These are phyloP conservation scores for Epicoccum sorghinum DNA, from an alignment of 2,329 filamentous ascomycete genomes.

Conservation along the genomic window DNA sequence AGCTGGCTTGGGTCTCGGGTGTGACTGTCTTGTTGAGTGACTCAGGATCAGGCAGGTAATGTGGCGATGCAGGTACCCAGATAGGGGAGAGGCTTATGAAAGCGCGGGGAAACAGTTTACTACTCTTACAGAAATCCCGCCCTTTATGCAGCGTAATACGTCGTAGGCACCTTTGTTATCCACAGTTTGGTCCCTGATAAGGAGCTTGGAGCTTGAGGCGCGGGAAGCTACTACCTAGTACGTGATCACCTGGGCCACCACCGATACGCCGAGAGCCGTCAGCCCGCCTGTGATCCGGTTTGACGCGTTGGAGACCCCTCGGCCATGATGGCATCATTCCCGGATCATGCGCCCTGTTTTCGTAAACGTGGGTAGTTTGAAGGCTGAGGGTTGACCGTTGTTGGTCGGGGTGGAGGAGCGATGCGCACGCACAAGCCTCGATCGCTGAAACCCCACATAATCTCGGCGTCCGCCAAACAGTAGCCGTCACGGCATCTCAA, in stretches of 20 bases:
- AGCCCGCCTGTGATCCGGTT: slow-evolving; percentile 33
- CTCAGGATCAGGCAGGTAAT: slow-evolving; percentile 34
- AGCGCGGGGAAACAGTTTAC: slow-evolving; percentile 25
- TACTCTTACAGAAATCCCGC: slow-evolving; percentile 21
- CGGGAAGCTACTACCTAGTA: slow-evolving; percentile 24
- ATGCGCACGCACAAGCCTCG: slow-evolving; percentile 15
- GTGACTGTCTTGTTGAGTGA: slow-evolving; percentile 44
- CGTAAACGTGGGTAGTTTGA: slow-evolving; percentile 43
- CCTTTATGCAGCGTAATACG: slow-evolving; percentile 37
- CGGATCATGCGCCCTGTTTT: slow-evolving; percentile 40
- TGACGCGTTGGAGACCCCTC: slow-evolving; percentile 23
- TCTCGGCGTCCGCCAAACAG: slow-evolving; percentile 28
- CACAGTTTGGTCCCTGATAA: slow-evolving; percentile 32
- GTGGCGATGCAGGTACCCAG: slow-evolving; percentile 39
- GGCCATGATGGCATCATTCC: slow-evolving; percentile 40
- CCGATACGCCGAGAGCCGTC: slow-evolving; percentile 42
- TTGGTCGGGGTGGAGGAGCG: slow-evolving; percentile 9
- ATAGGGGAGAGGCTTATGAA: slow-evolving; percentile 23
- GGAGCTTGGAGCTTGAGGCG: slow-evolving; percentile 27
- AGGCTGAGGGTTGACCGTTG: slow-evolving; percentile 24
- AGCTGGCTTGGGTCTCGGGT: slow-evolving; percentile 41
- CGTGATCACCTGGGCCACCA: slow-evolving; percentile 27
- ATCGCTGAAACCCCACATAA: slow-evolving; percentile 29
- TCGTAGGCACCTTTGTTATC: slow-evolving; percentile 31
- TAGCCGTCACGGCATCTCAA: slow-evolving; percentile 31